phyloP scores from a whole-genome alignment of 495 filamentous ascomycete species.

The Talaromyces thailandensis region DNA sequence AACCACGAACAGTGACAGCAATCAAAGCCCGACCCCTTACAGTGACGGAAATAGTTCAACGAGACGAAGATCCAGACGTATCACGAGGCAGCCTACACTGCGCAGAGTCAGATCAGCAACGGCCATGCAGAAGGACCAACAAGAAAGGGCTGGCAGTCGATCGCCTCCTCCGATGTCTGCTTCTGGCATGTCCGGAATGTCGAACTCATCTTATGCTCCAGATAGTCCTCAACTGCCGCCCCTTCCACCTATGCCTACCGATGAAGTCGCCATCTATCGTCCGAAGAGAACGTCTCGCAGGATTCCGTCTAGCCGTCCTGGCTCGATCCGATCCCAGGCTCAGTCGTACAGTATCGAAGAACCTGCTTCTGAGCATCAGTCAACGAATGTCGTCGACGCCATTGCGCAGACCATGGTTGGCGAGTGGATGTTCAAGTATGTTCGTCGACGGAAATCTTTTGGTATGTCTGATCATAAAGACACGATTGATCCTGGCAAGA shows the following conservation, averaged over 20 bases:
- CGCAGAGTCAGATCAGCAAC: slow-evolving; percentile 80
- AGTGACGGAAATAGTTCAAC: slow-evolving; percentile 36
- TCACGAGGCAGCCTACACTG: slow-evolving; percentile 39
- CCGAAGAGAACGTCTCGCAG: slow-evolving; percentile 12
- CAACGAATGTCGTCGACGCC: slow-evolving; percentile 86
- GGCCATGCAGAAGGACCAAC: slow-evolving; percentile 47
- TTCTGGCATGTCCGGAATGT: slow-evolving; percentile 40
- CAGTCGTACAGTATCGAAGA: slow-evolving; percentile 29
- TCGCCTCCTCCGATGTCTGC: slow-evolving; percentile 51
- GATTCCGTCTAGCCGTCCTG: slow-evolving; percentile 14
- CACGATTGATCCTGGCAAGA: slow-evolving; percentile 40
- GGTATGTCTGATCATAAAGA: slow-evolving; percentile 64
- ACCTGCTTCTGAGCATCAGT: slow-evolving; percentile 55
- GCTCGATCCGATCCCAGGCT: slow-evolving; percentile 15
- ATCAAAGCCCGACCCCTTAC: slow-evolving; percentile 66
- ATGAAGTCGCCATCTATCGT: slow-evolving; percentile 57
- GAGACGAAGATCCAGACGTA: slow-evolving; percentile 21
- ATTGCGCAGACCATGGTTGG: slow-evolving; percentile 98
- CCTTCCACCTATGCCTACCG: slow-evolving; percentile 64
- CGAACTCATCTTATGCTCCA: slow-evolving; percentile 52
- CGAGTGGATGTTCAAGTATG: slow-evolving; percentile 99
- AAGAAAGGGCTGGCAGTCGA: slow-evolving; percentile 34
- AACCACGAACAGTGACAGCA: slow-evolving; percentile 65
- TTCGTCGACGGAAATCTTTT: slow-evolving; percentile 86
- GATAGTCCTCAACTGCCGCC: slow-evolving; percentile 68